phyloP scores from a whole-genome alignment of 768 basidiomycete species.

The Crucibulum laeve region DNA sequence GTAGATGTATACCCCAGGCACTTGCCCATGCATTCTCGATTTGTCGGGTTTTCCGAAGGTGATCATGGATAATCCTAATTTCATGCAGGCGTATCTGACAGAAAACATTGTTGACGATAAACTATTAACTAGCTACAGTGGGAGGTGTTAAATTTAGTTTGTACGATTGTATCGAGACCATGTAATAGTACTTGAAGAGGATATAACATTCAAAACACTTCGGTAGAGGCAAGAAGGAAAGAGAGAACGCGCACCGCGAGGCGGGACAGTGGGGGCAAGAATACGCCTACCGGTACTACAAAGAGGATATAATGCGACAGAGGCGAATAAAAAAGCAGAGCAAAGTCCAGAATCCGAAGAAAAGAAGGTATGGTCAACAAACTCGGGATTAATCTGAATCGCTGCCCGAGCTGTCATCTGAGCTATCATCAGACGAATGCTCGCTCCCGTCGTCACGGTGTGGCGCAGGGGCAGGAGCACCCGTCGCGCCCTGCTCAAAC shows the following conservation, averaged over 20 bases:
- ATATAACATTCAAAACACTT: conserved; percentile 16
- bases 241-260: conserved; percentile 12
- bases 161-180: conserved; percentile 19
- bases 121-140: conserved; percentile 50
- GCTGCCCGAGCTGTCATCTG: conserved; percentile 77
- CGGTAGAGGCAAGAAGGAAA: conserved; percentile 17
- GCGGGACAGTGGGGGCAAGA: conserved; percentile 16
- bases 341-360: conserved; percentile 12
- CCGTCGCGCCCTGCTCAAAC: conserved; percentile 62
- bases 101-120: background rate
- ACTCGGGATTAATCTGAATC: conserved; percentile 62
- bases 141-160: conserved; percentile 17
- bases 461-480: conserved; percentile 26
- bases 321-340: conserved; percentile 10
- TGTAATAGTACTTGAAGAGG: conserved; percentile 4
- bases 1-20: no score
- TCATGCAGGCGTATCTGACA: no score
- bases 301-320: conserved; percentile 14
- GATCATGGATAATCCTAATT: no score
- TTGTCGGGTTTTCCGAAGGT: no score
- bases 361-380: conserved; percentile 12
- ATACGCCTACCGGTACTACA: conserved; percentile 20
- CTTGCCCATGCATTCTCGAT: no score
- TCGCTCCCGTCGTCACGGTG: conserved; percentile 57
- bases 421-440: conserved; percentile 76